phyloP scores from a whole-genome alignment of 225 moss, liverwort and hornwort genomes.

The Takakia lepidozioides region DNA sequence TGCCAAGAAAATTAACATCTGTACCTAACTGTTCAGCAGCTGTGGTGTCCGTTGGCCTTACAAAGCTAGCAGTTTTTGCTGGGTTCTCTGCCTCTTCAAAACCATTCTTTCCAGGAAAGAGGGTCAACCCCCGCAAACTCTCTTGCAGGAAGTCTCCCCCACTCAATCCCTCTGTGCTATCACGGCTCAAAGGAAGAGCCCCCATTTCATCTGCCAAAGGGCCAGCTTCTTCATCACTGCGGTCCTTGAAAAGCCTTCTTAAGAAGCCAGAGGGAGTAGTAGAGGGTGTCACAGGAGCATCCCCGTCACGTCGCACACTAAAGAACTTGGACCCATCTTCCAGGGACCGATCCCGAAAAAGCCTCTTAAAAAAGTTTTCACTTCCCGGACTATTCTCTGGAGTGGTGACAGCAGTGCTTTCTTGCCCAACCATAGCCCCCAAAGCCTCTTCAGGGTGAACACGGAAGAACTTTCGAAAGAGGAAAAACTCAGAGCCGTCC shows the following conservation, averaged over 20 bases:
- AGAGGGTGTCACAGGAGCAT: constrained; percentile 35
- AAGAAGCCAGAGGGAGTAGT: constrained; percentile 81
- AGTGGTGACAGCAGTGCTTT: constrained; percentile 52
- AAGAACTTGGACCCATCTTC: constrained; percentile 72
- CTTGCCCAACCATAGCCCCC: constrained; percentile 37
- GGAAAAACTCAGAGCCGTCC: constrained; percentile 72
- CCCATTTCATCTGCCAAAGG: constrained; percentile 49
- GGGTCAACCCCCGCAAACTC: constrained; percentile 40
- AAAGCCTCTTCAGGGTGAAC: constrained; percentile 80
- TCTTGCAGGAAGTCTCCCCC: constrained; percentile 52
- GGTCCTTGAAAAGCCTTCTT: constrained; percentile 80
- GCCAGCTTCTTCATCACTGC: constrained; percentile 65
- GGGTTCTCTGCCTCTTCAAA: constrained; percentile 42
- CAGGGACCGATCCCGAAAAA: constrained; percentile 50
- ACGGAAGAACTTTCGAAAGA: constrained; percentile 80
- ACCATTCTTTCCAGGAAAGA: constrained; percentile 40
- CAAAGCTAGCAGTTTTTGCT: constrained; percentile 25
- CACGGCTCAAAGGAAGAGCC: constrained; percentile 41
- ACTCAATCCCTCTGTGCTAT: constrained; percentile 52
- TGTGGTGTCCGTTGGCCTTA: constrained; percentile 28
- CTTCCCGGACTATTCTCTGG: constrained; percentile 73
- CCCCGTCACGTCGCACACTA: constrained; percentile 78
- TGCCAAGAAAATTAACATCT: constrained; percentile 17
- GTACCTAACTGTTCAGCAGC: constrained; percentile 31
- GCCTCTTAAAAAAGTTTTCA: constrained; percentile 83